Base-by-base conservation (phyloP, 2,329 filamentous ascomycete genomes). In the Mycosphaerella sp. region DNA sequence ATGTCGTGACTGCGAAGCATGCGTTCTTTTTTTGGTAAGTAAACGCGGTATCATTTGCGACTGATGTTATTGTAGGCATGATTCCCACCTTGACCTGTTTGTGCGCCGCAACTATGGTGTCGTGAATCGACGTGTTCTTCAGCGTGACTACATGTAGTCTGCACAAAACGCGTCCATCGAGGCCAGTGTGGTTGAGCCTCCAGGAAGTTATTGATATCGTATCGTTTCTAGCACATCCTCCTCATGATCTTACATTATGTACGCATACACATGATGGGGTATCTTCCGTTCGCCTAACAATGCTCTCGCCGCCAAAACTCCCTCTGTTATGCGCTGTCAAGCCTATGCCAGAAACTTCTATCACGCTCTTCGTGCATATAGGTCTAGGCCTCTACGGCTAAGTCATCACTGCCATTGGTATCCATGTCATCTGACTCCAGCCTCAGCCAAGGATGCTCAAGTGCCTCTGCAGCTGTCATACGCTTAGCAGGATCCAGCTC, bases 401-500 rank as follows among this genome's bases (percentile, higher is more conserved):
- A 45, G n/a, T 45, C 51, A 26, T 43, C 42, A 40, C 48, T 51
- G 39, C 48, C 32, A n/a, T 39, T 45, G 21, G 48, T 45, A 11
- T 31, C 48, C 14, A 48, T 51, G 3, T 54, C 55, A 29, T 60
- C 58, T 21, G 56, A 56, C 39, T 55, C 55, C 9, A 51, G 54
- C 12, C 43, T 49, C 36, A 62, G 45, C 60, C 60, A 62, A 17
- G 85, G 81, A 68, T 92, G 87, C 47, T 80, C 70, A 45, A 95
- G 69, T 0, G 89, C 89, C 63, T 91, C 82, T 32, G 80, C 78
- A 1, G 89, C 89, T 41, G 84, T 88, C 54, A 92, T 87, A 26
- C 89, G 76, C 69, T 80, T 83, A 26, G 75, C 75, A 0, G 89
- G 87, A 66, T 95, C 87, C 45, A 91, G 75, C 53, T 93, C 87